Evolutionary conservation across 345 rosid genomes (phyloP).

Genomic region (Pelargonium nanum): DNA sequence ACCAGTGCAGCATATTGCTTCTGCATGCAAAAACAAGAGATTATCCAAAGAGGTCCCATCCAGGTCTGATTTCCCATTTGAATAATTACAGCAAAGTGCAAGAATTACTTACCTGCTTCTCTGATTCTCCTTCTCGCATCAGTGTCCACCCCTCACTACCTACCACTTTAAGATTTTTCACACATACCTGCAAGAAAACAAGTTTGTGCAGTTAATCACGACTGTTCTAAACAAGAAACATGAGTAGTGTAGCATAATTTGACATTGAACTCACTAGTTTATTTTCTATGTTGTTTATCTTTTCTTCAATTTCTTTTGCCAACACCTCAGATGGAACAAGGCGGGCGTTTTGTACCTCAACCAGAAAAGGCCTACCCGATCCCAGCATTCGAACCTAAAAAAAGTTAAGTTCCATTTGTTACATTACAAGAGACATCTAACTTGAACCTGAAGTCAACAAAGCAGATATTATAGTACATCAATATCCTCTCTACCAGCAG

Average conservation of each 20-base stretch:
- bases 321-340: conserved; percentile 49
- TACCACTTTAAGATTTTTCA: conserved; percentile 57
- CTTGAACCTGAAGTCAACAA: conserved; percentile 6
- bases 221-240: not conserved
- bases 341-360: conserved; percentile 85
- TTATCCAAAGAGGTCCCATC: not conserved
- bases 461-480: conserved; percentile 39
- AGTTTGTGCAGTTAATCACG: conserved; percentile 3
- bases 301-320: conserved; percentile 52
- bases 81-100: no score
- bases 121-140: conserved; percentile 98
- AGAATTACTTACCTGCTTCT: conserved; percentile 58
- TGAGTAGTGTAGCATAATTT: not conserved
- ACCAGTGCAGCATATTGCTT: conserved; percentile 91
- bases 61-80: no score
- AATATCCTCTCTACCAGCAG: conserved; percentile 99
- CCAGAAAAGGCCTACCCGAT: conserved; percentile 93
- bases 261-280: conserved; percentile 45
- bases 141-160: conserved; percentile 65
- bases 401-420: conserved; percentile 16
- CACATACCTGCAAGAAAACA: conserved; percentile 46
- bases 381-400: conserved; percentile 95
- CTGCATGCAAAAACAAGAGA: conserved; percentile 28
- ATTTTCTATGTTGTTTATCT: conserved; percentile 48
- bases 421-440: conserved; percentile 11